Evolutionary conservation across 129 eudicot species (phyloP), one percentile per base, ranked within the genome.

Genomic region (Gnaphalium uliginosum): DNA sequence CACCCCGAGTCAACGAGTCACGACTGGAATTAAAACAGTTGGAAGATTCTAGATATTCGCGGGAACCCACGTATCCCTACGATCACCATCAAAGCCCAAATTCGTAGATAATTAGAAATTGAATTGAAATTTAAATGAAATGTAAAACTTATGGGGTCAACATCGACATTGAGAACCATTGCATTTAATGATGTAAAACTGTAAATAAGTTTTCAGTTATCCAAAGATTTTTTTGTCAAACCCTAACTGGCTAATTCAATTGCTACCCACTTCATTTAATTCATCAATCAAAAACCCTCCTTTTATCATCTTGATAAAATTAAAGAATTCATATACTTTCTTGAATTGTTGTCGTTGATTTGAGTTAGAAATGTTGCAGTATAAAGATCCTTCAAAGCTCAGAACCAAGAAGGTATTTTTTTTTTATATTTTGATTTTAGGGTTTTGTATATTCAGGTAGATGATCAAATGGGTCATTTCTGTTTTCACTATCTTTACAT

Each of bases 341-440:
- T 76, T 25, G 75, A 17, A 54, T 19, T 22, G 39, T 17, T 15
- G n/a, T 57, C 29, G 41, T 57, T 77, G 48, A 25, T 64, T 76
- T 43, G 65, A 69, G 72, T 73, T 24, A 27, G 78, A 75, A 85
- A 84, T 88, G 97, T 75, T 84, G 66, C 83, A 80, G 19, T 85
- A 78, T 66, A 46, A 70, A 76, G 87, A 87, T 22, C 85, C 85
- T 63, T 25, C 71, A 43, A 85, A 86, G 86, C 84, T 81, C 43
- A 85, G 84, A 72, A 87, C 92, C 74, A 90, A 83, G 71, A 83
- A 81, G 96, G 96, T 90, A 79, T 35, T 66, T 50, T 25, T n/a
- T 9, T 25, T 64, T 21, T 39, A 75, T 43, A 29, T 73, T 56
- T 39, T 35, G 51, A 46, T n/a, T 53, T 24, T 64, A 18, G 67